Conservation (phyloP, 2,329 filamentous ascomycete genomes). For the Camptophora hylomeconis region DNA sequence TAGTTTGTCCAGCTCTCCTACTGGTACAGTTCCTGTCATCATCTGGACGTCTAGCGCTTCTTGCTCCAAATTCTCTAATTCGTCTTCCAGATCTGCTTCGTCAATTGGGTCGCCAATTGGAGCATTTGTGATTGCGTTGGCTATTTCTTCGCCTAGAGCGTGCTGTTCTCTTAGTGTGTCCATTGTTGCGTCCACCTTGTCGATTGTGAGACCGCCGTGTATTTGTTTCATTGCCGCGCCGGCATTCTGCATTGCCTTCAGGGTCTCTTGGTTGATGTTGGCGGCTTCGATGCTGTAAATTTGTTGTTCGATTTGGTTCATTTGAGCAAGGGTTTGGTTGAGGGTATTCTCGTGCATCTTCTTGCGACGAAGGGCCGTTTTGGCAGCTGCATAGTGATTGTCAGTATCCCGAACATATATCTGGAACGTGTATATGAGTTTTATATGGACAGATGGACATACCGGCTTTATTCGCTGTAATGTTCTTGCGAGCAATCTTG, state of each 20-base stretch:
- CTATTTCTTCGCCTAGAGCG: conserved; percentile 84
- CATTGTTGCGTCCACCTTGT: conserved; percentile 94
- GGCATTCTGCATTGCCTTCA: conserved; percentile 86
- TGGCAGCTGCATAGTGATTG: conserved; percentile 52
- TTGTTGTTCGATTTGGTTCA: conserved; percentile 84
- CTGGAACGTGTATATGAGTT: no score
- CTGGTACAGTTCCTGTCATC: conserved; percentile 75
- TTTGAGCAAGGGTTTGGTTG: conserved; percentile 80
- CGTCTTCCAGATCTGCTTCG: conserved; percentile 73
- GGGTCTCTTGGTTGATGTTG: conserved; percentile 96
- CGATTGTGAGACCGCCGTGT: conserved; percentile 77
- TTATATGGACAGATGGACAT: conserved; percentile 24
- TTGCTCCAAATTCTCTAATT: conserved; percentile 78
- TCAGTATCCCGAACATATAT: neutral
- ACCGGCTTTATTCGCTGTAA: conserved; percentile 85
- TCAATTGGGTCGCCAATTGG: conserved; percentile 58
- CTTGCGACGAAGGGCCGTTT: conserved; percentile 81
- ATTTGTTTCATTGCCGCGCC: conserved; percentile 86
- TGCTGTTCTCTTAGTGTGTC: conserved; percentile 86
- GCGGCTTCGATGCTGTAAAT: conserved; percentile 95
- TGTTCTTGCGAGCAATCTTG: conserved; percentile 73
- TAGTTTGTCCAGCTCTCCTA: conserved; percentile 66
- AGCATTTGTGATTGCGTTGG: conserved; percentile 65
- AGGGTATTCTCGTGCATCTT: conserved; percentile 86
- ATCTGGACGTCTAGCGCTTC: conserved; percentile 88